phyloP scores from a whole-genome alignment of 371 early-diverging fungal genomes.

The Quaeritorhiza haematococci region DNA sequence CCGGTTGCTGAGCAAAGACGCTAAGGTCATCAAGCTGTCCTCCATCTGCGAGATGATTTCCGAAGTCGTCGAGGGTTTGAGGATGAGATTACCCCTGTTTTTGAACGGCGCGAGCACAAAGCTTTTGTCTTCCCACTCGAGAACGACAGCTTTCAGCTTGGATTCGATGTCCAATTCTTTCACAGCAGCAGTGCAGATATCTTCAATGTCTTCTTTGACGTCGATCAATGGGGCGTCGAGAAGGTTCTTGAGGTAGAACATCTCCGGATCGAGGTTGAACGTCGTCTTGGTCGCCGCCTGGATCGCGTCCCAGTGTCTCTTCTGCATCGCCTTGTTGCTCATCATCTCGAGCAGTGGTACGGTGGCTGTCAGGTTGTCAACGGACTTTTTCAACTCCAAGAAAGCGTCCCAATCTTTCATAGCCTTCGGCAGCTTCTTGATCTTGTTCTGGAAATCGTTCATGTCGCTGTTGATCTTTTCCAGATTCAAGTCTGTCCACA shows the following conservation, averaged over 20 bases:
- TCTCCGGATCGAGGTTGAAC: slow-evolving; percentile 55
- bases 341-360: slow-evolving; percentile 56
- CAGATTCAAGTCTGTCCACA: slow-evolving; percentile 52
- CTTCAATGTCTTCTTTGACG: slow-evolving; percentile 55
- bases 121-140: slow-evolving; percentile 54
- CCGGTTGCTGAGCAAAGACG: slow-evolving; percentile 51
- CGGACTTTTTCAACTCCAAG: slow-evolving; percentile 50
- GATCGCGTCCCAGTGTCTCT: slow-evolving; percentile 56
- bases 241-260: slow-evolving; percentile 51
- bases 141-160: slow-evolving; percentile 46
- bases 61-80: slow-evolving; percentile 50
- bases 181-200: slow-evolving; percentile 56
- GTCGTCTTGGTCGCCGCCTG: slow-evolving; percentile 40
- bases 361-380: slow-evolving; percentile 48
- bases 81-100: slow-evolving; percentile 51
- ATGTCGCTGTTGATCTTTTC: slow-evolving; percentile 53
- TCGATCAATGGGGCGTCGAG: slow-evolving; percentile 51
- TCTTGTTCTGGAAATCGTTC: slow-evolving; percentile 55
- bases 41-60: slow-evolving; percentile 62
- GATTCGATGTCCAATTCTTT: slow-evolving; percentile 62
- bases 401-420: slow-evolving; percentile 63
- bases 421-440: slow-evolving; percentile 61
- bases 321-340: slow-evolving; percentile 53
- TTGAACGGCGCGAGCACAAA: slow-evolving; percentile 54
- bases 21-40: slow-evolving; percentile 57